Evolutionary conservation across 768 basidiomycete genomes (phyloP), one percentile per base, ranked within the genome.

Genomic region (Suillus lakei): DNA sequence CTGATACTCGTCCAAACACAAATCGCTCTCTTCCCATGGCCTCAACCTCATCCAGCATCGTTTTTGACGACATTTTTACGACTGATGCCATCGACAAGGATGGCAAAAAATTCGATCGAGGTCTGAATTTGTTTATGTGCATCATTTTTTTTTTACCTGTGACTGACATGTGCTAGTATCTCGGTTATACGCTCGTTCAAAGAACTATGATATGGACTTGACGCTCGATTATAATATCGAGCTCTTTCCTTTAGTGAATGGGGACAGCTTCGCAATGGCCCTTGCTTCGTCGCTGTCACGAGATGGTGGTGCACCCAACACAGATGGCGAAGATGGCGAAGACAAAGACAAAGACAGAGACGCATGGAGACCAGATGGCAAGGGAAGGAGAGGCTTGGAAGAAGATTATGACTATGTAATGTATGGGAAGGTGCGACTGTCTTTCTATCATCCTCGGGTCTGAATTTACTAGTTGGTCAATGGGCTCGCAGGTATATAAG

Each of bases 321-420:
- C 82, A 62, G 91, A 88, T 62, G 83, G 81, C 50, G 78, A 78
- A 62, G 91, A 88, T 62, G 83, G 81, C 51, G 77, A 78, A 2
- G 87, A 88, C 41, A 73, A 78, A 2, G 87, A 88, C 41, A 73
- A 76, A 34, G 86, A 88, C 93, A 80, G 89, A 62, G 85, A 92
- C 72, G 85, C 90, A 23, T 95, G 93, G 93, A 93, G 80, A 93
- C 72, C 93, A 93, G 61, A 92, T 92, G 72, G 90, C 48, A 95
- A 90, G 77, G 93, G 86, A 16, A 85, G 83, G 68, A 84, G 86
- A 74, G 96, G 90, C 12, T 76, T 99, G 30, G 97, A 98, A 68
- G 92, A 95, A 64, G 96, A 99, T 69, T 99, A 95, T 73, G 96
- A 98, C 73, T 99, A 98, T 55, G 96, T 99, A 70, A 98, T 98